Conservation (phyloP, 1,284 basidiomycete genomes). For the Rhodotorula mucilaginosa region DNA sequence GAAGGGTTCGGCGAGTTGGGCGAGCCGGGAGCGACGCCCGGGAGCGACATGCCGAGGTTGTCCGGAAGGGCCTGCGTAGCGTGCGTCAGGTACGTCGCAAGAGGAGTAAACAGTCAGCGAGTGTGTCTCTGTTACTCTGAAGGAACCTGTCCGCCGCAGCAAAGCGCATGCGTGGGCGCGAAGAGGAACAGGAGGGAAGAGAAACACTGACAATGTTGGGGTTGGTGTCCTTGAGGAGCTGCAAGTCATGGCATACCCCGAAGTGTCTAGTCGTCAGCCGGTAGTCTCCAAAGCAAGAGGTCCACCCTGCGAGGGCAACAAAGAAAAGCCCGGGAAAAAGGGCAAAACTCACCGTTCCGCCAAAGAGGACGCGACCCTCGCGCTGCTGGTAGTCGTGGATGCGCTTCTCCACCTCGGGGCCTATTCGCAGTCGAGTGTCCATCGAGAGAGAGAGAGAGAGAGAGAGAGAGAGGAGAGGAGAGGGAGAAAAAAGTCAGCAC, state of each 20-base stretch:
- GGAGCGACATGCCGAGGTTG: constrained; percentile 36
- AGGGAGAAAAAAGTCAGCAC: too few species aligned
- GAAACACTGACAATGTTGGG: constrained; percentile 54
- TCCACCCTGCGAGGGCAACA: neutral
- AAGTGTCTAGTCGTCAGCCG: neutral
- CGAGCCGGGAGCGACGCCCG: constrained; percentile 6
- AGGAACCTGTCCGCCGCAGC: too few species aligned
- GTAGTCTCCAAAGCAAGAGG: too few species aligned
- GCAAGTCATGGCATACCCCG: neutral
- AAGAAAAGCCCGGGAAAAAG: neutral
- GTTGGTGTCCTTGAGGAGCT: constrained; percentile 66
- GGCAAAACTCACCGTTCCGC: constrained; percentile 57
- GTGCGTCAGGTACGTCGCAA: too few species aligned
- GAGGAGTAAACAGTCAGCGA: too few species aligned
- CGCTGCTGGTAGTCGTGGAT: constrained; percentile 73
- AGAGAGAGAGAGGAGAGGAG: too few species aligned
- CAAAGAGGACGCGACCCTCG: constrained; percentile 84
- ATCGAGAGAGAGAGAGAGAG: neutral
- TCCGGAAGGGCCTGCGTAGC: constrained; percentile 29
- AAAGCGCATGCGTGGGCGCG: too few species aligned
- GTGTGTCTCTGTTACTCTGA: too few species aligned
- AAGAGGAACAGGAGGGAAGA: neutral
- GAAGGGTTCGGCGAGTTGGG: constrained; percentile 4
- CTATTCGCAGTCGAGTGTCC: constrained; percentile 34
- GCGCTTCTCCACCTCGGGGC: constrained; percentile 82